Conservation (phyloP, 768 basidiomycete species). For the Hydnomerulius pinastri region DNA sequence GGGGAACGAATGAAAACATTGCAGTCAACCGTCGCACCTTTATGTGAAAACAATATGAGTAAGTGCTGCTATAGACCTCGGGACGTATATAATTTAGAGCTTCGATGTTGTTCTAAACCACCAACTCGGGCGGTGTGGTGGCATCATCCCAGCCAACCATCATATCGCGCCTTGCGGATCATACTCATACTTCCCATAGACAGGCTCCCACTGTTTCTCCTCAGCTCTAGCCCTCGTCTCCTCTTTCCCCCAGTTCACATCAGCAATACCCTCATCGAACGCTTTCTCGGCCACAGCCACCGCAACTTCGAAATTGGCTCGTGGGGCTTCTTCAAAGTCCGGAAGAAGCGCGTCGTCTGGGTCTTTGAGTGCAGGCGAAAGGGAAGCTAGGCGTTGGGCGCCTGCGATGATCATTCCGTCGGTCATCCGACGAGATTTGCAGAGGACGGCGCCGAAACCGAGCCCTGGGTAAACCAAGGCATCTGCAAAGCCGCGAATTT, state of each 20-base stretch:
- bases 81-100: too few species aligned
- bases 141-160: neutral
- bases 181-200: slow-evolving; percentile 66
- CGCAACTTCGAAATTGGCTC: slow-evolving; percentile 79
- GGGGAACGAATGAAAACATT: too few species aligned
- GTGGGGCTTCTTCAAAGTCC: slow-evolving; percentile 71
- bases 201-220: slow-evolving; percentile 61
- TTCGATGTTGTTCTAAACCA: too few species aligned
- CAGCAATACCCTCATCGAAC: slow-evolving; percentile 67
- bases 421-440: slow-evolving; percentile 62
- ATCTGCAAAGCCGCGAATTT: slow-evolving; percentile 36
- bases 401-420: slow-evolving; percentile 91
- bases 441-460: slow-evolving; percentile 77
- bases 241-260: slow-evolving; percentile 57
- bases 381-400: slow-evolving; percentile 67
- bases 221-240: slow-evolving; percentile 55
- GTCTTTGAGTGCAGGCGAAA: slow-evolving; percentile 74
- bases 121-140: too few species aligned
- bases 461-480: slow-evolving; percentile 86
- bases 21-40: too few species aligned
- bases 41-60: too few species aligned
- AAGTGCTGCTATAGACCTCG: too few species aligned
- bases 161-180: slow-evolving; percentile 53
- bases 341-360: slow-evolving; percentile 74
- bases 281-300: slow-evolving; percentile 81